Conservation (phyloP, 2,329 filamentous ascomycete genomes). For the Arachnopeziza araneosa region DNA sequence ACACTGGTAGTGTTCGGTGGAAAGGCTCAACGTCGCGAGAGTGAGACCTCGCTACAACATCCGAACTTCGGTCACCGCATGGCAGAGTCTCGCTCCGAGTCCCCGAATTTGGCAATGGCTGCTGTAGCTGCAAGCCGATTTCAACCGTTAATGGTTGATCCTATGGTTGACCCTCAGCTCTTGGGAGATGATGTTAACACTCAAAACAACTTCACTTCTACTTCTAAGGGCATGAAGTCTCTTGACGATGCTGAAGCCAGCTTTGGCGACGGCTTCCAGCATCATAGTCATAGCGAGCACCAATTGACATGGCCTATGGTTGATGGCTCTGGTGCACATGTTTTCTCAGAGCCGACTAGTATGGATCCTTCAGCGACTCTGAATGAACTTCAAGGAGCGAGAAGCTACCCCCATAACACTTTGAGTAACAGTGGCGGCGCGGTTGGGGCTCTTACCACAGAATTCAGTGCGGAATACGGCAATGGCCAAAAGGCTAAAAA, state of each 20-base stretch:
- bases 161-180: constrained; percentile 32
- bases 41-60: constrained; percentile 11
- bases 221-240: constrained; percentile 15
- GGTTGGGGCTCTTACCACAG: constrained; percentile 21
- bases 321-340: constrained; percentile 13
- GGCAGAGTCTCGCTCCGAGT: constrained; percentile 21
- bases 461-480: constrained; percentile 31
- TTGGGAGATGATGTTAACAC: constrained; percentile 22
- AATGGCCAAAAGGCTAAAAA: constrained; percentile 26
- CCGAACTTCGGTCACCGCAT: constrained; percentile 12
- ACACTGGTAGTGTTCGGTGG: constrained; percentile 13
- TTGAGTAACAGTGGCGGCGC: constrained; percentile 13
- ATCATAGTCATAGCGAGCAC: constrained; percentile 16
- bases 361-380: background rate
- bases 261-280: constrained; percentile 18
- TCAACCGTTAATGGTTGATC: constrained; percentile 15
- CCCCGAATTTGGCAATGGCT: constrained; percentile 27
- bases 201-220: constrained; percentile 14
- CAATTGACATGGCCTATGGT: constrained; percentile 26
- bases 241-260: constrained; percentile 21
- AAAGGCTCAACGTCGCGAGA: constrained; percentile 16
- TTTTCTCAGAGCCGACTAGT: constrained; percentile 1
- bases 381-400: too few species aligned
- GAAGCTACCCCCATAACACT: constrained; percentile 19
- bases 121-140: constrained; percentile 26